Conservation (phyloP, 495 filamentous ascomycete genomes). For the Aspergillus mulundensis region DNA sequence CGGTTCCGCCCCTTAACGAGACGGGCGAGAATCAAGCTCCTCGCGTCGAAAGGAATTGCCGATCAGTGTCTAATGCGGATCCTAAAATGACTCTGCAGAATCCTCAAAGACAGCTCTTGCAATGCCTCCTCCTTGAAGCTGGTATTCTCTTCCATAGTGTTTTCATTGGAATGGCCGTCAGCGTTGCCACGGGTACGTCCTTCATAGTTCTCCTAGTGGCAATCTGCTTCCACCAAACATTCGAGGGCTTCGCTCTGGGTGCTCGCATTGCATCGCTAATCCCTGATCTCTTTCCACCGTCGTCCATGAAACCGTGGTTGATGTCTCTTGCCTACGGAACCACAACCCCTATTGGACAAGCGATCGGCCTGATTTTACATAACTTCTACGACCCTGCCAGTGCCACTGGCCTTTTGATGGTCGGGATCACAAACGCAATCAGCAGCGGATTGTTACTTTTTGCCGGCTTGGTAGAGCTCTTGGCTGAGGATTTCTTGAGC, state of each 20-base stretch:
- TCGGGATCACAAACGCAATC: conserved; percentile 90
- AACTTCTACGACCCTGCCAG: conserved; percentile 80
- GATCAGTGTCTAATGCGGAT: conserved; percentile 13
- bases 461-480: conserved; percentile 83
- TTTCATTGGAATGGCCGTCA: conserved; percentile 86
- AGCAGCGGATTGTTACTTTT: conserved; percentile 83
- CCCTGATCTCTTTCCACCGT: conserved; percentile 47
- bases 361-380: conserved; percentile 78
- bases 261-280: conserved; percentile 64
- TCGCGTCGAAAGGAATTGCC: conserved; percentile 14
- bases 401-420: conserved; percentile 79
- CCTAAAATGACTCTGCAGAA: conserved; percentile 32
- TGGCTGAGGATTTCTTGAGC: conserved; percentile 90
- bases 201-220: conserved; percentile 79
- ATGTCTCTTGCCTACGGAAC: conserved; percentile 91
- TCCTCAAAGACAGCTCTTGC: conserved; percentile 61
- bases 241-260: conserved; percentile 74
- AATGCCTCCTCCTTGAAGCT: conserved; percentile 76
- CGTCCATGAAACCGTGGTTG: conserved; percentile 71
- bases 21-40: conserved; percentile 22
- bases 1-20: conserved; percentile 28
- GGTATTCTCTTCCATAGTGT: conserved; percentile 85
- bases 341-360: conserved; percentile 88
- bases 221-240: conserved; percentile 80
- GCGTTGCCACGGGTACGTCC: conserved; percentile 71